Conservation (phyloP, 495 filamentous ascomycete genomes). For the Penicillium parvum region DNA sequence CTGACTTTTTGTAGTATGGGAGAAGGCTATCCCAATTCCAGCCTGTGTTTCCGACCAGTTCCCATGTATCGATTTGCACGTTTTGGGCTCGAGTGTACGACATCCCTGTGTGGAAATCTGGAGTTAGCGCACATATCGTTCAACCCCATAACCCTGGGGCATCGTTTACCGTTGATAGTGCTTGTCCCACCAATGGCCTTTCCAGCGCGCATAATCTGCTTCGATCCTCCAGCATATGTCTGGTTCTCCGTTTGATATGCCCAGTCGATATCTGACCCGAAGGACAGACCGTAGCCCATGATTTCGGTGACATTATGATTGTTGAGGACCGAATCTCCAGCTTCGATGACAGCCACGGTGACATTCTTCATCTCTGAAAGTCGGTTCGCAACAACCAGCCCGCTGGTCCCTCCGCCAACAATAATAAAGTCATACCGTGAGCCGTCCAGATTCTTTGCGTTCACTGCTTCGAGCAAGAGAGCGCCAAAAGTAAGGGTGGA, state of each 20-base stretch:
- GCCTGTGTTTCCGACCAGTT: slow-evolving; percentile 55
- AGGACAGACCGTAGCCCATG: slow-evolving; percentile 31
- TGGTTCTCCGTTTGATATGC: slow-evolving; percentile 44
- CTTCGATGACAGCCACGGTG: slow-evolving; percentile 51
- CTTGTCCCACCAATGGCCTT: slow-evolving; percentile 52
- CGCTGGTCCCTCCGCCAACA: slow-evolving; percentile 49
- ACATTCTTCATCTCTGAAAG: slow-evolving; percentile 43
- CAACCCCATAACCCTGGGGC: background rate
- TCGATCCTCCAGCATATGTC: slow-evolving; percentile 27
- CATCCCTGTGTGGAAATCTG: slow-evolving; percentile 34
- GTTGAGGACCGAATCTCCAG: slow-evolving; percentile 43
- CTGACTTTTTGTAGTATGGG: slow-evolving; percentile 53
- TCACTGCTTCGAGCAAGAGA: slow-evolving; percentile 7
- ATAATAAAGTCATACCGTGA: slow-evolving; percentile 41
- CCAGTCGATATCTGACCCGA: slow-evolving; percentile 48
- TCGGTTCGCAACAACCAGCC: slow-evolving; percentile 48
- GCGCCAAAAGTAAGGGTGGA: background rate
- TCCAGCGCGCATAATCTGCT: slow-evolving; percentile 41
- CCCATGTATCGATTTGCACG: slow-evolving; percentile 51
- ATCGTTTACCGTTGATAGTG: slow-evolving; percentile 43
- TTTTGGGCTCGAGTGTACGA: slow-evolving; percentile 38
- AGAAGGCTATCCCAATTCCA: slow-evolving; percentile 58
- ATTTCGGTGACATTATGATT: slow-evolving; percentile 49
- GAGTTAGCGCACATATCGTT: background rate
- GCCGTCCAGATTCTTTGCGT: slow-evolving; percentile 5